These are phyloP conservation scores for Tylopilus plumbeoviolaceoides DNA, from an alignment of 768 basidiomycete genomes.

Conservation along the genomic window DNA sequence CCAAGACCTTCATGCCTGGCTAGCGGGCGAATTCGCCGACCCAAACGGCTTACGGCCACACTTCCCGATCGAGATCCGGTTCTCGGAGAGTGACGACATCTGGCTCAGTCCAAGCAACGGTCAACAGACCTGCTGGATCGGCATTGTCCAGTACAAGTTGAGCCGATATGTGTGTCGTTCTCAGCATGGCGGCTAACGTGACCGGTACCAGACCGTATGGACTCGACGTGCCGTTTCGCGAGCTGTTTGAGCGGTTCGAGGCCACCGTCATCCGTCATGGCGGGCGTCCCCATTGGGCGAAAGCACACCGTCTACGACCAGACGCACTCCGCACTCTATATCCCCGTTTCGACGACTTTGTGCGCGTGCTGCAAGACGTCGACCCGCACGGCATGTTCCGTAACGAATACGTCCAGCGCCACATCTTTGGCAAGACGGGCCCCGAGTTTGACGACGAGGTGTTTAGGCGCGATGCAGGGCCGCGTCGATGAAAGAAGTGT, in stretches of 20 bases:
- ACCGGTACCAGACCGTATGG: slow-evolving; percentile 68
- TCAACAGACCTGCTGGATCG: slow-evolving; percentile 85
- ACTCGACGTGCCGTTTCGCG: slow-evolving; percentile 74
- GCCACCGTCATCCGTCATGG: slow-evolving; percentile 59
- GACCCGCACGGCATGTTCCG: slow-evolving; percentile 79
- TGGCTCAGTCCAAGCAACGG: slow-evolving; percentile 90
- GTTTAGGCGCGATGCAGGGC: slow-evolving; percentile 37
- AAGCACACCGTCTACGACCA: slow-evolving; percentile 74
- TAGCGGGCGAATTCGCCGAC: slow-evolving; percentile 60
- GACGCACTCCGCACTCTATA: slow-evolving; percentile 63
- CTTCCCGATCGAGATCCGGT: slow-evolving; percentile 91
- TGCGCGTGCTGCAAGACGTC: slow-evolving; percentile 55
- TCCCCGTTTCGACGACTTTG: slow-evolving; percentile 78
- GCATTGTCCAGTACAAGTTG: slow-evolving; percentile 96
- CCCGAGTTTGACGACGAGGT: slow-evolving; percentile 39
- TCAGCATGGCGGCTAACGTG: background rate
- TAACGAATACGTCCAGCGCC: slow-evolving; percentile 86
- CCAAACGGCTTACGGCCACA: slow-evolving; percentile 80
- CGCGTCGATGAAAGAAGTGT: slow-evolving; percentile 2
- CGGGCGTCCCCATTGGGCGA: slow-evolving; percentile 96
- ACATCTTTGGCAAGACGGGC: slow-evolving; percentile 64
- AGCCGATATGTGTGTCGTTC: slow-evolving; percentile 18
- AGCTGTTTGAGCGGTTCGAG: slow-evolving; percentile 75
- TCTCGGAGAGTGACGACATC: slow-evolving; percentile 83
- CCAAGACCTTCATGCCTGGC: slow-evolving; percentile 64